A percentile compares a stretch with the other conserved stretches of the same genome.
Conservation (phyloP, 2,329 filamentous ascomycete species). For the Lasiodiplodia hormozganensis region DNA sequence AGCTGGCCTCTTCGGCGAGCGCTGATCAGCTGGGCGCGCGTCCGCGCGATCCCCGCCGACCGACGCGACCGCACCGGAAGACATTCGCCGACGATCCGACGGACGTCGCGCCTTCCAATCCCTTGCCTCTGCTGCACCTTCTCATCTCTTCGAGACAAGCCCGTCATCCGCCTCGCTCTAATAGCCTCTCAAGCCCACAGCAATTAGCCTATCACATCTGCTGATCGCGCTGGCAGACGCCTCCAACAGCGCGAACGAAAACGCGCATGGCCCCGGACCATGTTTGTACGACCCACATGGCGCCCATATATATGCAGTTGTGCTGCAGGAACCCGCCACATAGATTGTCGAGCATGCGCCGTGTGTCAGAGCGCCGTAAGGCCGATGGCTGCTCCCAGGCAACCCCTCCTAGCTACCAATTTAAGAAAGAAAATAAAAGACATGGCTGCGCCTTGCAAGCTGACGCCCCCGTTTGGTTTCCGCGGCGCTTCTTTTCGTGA, state of each 20-base stretch:
- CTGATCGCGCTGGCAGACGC: neutral
- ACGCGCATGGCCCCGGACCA: slow-evolving; percentile 11
- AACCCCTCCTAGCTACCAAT: slow-evolving; percentile 17
- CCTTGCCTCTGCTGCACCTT: neutral
- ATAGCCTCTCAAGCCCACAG: neutral
- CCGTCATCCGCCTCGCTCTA: slow-evolving; percentile 4
- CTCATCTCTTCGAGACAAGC: slow-evolving; percentile 22
- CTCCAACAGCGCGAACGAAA: slow-evolving; percentile 21
- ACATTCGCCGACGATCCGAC: neutral
- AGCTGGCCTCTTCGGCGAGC: slow-evolving; percentile 22
- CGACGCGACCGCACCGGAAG: slow-evolving; percentile 6
- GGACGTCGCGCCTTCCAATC: slow-evolving; percentile 5
- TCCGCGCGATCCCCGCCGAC: neutral
- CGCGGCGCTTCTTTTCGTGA: neutral
- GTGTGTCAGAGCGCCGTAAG: slow-evolving; percentile 22
- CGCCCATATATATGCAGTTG: slow-evolving; percentile 9
- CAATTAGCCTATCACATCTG: neutral
- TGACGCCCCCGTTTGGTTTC: slow-evolving; percentile 9
- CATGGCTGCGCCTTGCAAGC: neutral
- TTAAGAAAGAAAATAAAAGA: slow-evolving; percentile 8
- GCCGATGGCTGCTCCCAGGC: neutral
- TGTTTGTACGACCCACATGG: slow-evolving; percentile 18
- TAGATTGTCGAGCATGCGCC: slow-evolving; percentile 23
- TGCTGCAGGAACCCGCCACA: slow-evolving; percentile 19
- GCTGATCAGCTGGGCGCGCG: slow-evolving; percentile 7